Evolutionary conservation across 2,329 filamentous ascomycete genomes (phyloP).

Genomic region (Clarireedia paspali): DNA sequence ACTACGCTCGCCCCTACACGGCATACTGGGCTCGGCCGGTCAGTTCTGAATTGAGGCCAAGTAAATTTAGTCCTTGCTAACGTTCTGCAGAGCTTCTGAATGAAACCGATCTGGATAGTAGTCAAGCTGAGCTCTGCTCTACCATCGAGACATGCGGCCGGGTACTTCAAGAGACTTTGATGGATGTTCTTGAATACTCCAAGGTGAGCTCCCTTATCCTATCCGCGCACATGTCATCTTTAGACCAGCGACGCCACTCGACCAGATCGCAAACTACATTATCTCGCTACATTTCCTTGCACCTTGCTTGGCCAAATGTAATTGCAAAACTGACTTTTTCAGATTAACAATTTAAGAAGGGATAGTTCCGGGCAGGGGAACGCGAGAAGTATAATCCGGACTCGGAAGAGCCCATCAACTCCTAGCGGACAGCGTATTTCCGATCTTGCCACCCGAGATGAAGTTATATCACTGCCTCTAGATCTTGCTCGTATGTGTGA

Average conservation of each 20-base stretch:
- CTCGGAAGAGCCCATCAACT: neutral
- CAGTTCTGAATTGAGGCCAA: neutral
- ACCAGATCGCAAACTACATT: no score
- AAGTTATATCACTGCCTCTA: neutral
- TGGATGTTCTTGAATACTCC: slow-evolving; percentile 31
- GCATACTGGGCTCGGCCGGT: slow-evolving; percentile 44
- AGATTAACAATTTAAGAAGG: slow-evolving; percentile 3
- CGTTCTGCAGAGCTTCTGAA: slow-evolving; percentile 5
- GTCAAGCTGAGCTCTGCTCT: slow-evolving; percentile 7
- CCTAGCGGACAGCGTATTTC: neutral
- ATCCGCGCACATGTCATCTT: neutral
- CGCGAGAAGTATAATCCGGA: neutral
- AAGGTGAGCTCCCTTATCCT: slow-evolving; percentile 34
- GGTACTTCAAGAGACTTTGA: slow-evolving; percentile 25
- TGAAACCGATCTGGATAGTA: neutral
- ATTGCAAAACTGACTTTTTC: neutral
- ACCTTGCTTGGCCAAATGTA: neutral
- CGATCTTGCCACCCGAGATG: neutral
- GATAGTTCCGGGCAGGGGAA: neutral
- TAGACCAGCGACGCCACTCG: neutral
- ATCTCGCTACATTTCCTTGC: neutral
- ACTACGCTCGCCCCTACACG: slow-evolving; percentile 50
- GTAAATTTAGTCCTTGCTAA: neutral
- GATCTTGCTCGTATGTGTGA: slow-evolving; percentile 12
- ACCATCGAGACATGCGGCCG: slow-evolving; percentile 11